Evolutionary conservation across 306 rosid genomes (phyloP), one percentile per base, ranked within the genome.

Genomic region (Trifolium repens): DNA sequence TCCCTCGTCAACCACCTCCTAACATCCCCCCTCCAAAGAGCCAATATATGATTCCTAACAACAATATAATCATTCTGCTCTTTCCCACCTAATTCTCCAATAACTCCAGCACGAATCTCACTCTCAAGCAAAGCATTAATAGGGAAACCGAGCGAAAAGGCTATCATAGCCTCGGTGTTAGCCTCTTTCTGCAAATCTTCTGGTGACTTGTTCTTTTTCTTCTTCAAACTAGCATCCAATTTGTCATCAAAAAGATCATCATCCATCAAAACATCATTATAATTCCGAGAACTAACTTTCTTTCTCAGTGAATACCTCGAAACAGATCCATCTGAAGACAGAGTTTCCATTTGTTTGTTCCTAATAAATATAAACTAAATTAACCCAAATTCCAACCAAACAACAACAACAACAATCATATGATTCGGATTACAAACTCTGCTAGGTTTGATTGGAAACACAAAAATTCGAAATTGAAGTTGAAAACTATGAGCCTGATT

Each of bases 61-160:
- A 91, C 97, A 53, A 92, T 89, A 43, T 94, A 94, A 81, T 92
- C 96, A 76, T 94, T 94, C 83, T 89, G 99, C 85, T 91, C 97
- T 81, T 86, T 86, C 71, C 97, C 99, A 37, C 97, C 96, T 82
- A 94, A 81, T 49, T 89, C 71, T 14, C 49, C 78, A 66, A 94
- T 96, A 69, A 94, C 98, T 75, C 96, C 89, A 32, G 96, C 93
- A 60, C 50, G 85, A 75, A 87, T 79, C 80, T 94, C 96, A n/a
- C 90, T 91, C 74, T 90, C 96, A 12, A 84, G 93, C 72, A 94
- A 76, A 5, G 85, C 93, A 71, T 94, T 96, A 15, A 94, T 92
- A 0, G 96, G 97, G 59, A 94, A 94, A 60, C 99, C 96, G 0
- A 94, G 87, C 4, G 93, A 94, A 3, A 91, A 42, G 0, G 97